Evolutionary conservation across 2,329 filamentous ascomycete species (phyloP).

Genomic region (Xylariaceae sp.): DNA sequence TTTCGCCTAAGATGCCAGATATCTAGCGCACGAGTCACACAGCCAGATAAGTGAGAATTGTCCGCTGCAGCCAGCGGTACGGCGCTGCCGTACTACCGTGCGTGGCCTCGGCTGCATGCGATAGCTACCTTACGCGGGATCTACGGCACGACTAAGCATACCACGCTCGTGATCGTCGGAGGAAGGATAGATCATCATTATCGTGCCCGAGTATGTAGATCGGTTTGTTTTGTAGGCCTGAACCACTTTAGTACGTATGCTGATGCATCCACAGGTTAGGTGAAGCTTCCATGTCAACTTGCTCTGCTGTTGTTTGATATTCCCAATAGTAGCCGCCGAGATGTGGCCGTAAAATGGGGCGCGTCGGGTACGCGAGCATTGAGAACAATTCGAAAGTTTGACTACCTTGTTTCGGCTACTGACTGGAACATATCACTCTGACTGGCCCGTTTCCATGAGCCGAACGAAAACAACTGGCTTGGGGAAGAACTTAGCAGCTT

Average conservation of each 20-base stretch:
- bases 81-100: constrained; percentile 3
- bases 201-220: not conserved
- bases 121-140: constrained; percentile 6
- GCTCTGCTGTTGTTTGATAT: constrained; percentile 2
- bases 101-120: constrained; percentile 5
- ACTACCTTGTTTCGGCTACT: constrained; percentile 10
- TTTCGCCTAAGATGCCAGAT: constrained; percentile 2
- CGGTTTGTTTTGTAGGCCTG: constrained; percentile 4
- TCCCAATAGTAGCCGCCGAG: constrained; percentile 12
- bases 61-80: constrained; percentile 3
- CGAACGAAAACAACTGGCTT: not conserved
- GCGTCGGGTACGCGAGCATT: not conserved
- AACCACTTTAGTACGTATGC: not conserved
- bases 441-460: not conserved
- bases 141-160: not conserved
- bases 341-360: constrained; percentile 13
- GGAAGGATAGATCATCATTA: not conserved
- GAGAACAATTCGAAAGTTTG: not conserved
- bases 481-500: not conserved
- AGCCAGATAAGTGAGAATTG: constrained; percentile 1
- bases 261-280: not conserved
- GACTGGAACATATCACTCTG: constrained; percentile 2
- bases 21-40: not conserved
- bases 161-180: constrained; percentile 1
- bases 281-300: constrained; percentile 4